Conservation (phyloP, 495 filamentous ascomycete species). For the Durotheca rogersii region DNA sequence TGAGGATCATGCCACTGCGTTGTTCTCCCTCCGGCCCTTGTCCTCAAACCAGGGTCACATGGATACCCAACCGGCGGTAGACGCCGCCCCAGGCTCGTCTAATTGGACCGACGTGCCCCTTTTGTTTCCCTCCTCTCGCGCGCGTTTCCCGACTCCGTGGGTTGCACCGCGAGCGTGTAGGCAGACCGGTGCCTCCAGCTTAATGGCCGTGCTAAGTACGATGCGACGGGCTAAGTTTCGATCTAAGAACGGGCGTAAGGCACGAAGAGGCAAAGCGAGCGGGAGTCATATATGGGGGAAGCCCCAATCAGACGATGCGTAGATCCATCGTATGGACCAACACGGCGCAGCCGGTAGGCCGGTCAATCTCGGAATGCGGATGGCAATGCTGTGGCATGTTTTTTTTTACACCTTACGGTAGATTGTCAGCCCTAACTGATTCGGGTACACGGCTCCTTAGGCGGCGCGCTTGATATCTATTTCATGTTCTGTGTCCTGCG, state of each 20-base stretch:
- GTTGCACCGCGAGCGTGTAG: constrained; percentile 8
- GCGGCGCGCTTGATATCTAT: constrained; percentile 12
- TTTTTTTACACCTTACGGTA: constrained; percentile 14
- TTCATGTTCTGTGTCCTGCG: constrained; percentile 9
- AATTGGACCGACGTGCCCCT: constrained; percentile 5
- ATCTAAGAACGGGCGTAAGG: constrained; percentile 11
- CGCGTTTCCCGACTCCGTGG: constrained; percentile 20
- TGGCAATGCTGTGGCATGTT: constrained; percentile 24
- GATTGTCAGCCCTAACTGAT: constrained; percentile 15
- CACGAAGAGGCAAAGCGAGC: constrained; percentile 6
- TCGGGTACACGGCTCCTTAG: background rate
- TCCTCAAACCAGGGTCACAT: constrained; percentile 23
- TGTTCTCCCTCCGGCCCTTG: constrained; percentile 14
- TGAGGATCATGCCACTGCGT: constrained; percentile 25
- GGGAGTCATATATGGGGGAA: constrained; percentile 12
- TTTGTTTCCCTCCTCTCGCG: background rate
- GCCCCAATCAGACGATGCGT: constrained; percentile 16
- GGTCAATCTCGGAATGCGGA: constrained; percentile 2
- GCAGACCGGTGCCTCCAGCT: constrained; percentile 8
- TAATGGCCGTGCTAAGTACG: background rate
- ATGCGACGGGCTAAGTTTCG: constrained; percentile 4
- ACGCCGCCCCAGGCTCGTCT: constrained; percentile 19
- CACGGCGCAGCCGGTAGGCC: constrained; percentile 8
- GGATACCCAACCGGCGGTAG: constrained; percentile 27
- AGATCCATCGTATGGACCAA: constrained; percentile 4